These are phyloP conservation scores for Phaeomoniella chlamydospora DNA, from an alignment of 2,329 filamentous ascomycete genomes.

Conservation along the genomic window DNA sequence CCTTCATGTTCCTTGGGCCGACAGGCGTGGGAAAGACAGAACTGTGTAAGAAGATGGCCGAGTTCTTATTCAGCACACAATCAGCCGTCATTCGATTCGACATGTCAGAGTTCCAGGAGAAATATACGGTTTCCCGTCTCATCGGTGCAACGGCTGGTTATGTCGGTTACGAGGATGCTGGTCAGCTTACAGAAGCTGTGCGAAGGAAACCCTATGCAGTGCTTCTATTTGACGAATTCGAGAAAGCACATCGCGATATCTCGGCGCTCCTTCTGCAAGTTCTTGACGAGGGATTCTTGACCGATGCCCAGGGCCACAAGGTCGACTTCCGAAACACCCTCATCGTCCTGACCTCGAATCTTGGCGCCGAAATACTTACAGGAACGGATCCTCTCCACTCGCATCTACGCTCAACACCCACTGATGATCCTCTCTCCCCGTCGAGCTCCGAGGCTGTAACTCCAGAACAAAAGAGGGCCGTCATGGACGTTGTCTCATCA, in stretches of 20 bases:
- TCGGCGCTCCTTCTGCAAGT: conserved; percentile 85
- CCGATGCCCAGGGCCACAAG: conserved; percentile 88
- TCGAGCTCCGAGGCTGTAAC: conserved; percentile 57
- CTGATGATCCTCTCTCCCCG: conserved; percentile 14
- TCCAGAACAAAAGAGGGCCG: conserved; percentile 56
- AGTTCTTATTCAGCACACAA: conserved; percentile 85
- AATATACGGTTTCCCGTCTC: conserved; percentile 83
- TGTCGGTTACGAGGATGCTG: conserved; percentile 91
- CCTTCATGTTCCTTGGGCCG: conserved; percentile 94
- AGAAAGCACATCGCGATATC: conserved; percentile 93
- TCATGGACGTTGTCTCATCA: conserved; percentile 73
- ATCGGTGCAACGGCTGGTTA: conserved; percentile 92
- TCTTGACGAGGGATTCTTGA: conserved; percentile 89
- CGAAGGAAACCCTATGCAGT: conserved; percentile 91
- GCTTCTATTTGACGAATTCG: conserved; percentile 90
- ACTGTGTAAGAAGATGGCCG: conserved; percentile 87
- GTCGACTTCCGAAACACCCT: conserved; percentile 95
- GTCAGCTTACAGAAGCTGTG: conserved; percentile 89
- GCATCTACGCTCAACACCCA: conserved; percentile 1
- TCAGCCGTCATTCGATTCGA: conserved; percentile 86
- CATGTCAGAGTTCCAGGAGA: conserved; percentile 96
- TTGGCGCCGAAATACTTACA: conserved; percentile 83
- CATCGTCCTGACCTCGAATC: conserved; percentile 89
- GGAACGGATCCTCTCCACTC: conserved; percentile 40
- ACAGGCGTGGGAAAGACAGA: conserved; percentile 97